A percentile compares a stretch with the other conserved stretches of the same genome.
Conservation (phyloP, 2,329 filamentous ascomycete genomes). For the Nectriaceae sp. region DNA sequence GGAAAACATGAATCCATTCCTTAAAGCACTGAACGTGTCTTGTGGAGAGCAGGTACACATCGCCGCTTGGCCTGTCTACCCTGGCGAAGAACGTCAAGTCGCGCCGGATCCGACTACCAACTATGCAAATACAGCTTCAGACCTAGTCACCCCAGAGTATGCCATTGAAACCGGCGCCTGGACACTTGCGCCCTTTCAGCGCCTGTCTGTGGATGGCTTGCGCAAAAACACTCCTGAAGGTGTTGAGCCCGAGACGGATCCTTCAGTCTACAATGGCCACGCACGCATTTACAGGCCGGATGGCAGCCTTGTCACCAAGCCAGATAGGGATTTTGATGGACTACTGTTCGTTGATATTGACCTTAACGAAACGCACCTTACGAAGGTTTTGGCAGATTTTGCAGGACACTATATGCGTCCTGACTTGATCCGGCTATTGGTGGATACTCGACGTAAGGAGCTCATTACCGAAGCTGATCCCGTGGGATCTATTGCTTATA, state of each 20-base stretch:
- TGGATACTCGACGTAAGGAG: slow-evolving; percentile 27
- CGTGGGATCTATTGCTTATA: slow-evolving; percentile 12
- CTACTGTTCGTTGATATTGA: slow-evolving; percentile 55
- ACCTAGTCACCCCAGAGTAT: slow-evolving; percentile 27
- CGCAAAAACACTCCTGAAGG: slow-evolving; percentile 28
- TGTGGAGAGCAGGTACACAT: slow-evolving; percentile 32
- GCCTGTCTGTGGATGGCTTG: slow-evolving; percentile 23
- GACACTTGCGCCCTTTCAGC: slow-evolving; percentile 28
- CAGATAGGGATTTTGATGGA: slow-evolving; percentile 41
- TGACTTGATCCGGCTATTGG: slow-evolving; percentile 40
- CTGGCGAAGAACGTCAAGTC: slow-evolving; percentile 21
- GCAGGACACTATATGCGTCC: slow-evolving; percentile 40
- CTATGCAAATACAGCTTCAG: slow-evolving; percentile 26
- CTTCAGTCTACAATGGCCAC: slow-evolving; percentile 24
- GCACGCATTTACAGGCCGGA: slow-evolving; percentile 29
- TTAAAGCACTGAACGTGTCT: slow-evolving; percentile 29
- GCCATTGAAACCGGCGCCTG: slow-evolving; percentile 28
- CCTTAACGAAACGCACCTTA: slow-evolving; percentile 35
- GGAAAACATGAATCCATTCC: slow-evolving; percentile 47
- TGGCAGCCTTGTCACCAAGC: slow-evolving; percentile 24
- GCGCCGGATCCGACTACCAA: slow-evolving; percentile 27
- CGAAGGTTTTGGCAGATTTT: slow-evolving; percentile 36
- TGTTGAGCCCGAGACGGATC: slow-evolving; percentile 26
- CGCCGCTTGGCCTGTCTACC: slow-evolving; percentile 32
- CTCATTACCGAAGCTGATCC: slow-evolving; percentile 19